These are phyloP conservation scores for Tolypocladium ophioglossoides DNA, from an alignment of 2,329 filamentous ascomycete species.

Conservation along the genomic window DNA sequence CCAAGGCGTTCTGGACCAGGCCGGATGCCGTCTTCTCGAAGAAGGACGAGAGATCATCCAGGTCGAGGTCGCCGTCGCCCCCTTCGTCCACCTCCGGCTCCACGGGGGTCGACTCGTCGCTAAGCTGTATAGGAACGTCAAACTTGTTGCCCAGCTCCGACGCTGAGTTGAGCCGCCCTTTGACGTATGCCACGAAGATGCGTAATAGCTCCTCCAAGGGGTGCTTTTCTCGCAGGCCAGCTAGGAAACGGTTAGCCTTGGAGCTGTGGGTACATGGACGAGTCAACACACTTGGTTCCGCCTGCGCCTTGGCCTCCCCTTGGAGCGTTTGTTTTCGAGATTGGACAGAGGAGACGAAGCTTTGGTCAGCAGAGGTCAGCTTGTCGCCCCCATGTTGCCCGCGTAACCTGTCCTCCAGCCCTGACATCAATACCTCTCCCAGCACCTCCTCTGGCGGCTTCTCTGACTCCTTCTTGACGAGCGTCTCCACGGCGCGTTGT, in stretches of 20 bases:
- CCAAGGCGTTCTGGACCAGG: constrained; percentile 28
- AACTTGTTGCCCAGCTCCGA: constrained; percentile 23
- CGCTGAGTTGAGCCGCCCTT: constrained; percentile 20
- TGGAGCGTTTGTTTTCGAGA: constrained; percentile 22
- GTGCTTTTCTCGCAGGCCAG: constrained; percentile 26
- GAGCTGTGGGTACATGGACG: neutral
- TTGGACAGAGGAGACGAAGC: constrained; percentile 21
- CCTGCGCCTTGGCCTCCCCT: constrained; percentile 13
- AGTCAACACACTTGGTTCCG: constrained; percentile 6
- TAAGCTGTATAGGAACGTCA: constrained; percentile 22
- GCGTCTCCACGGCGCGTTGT: constrained; percentile 40
- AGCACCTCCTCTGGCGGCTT: constrained; percentile 40
- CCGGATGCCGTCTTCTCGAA: constrained; percentile 31
- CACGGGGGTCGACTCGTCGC: constrained; percentile 11
- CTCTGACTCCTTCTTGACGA: constrained; percentile 38
- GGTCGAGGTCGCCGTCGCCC: constrained; percentile 22
- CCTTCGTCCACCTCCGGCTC: constrained; percentile 7
- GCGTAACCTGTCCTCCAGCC: constrained; percentile 40
- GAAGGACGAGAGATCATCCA: constrained; percentile 30
- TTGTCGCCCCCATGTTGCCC: constrained; percentile 19
- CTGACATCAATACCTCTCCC: constrained; percentile 43
- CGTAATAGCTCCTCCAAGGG: constrained; percentile 28
- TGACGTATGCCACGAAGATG: constrained; percentile 21
- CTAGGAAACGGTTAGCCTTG: constrained; percentile 4
- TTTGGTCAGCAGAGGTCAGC: constrained; percentile 23